Percentiles rank a stretch among this genome's conserved stretches.
Evolutionary conservation across 805 yeast genomes (phyloP).

Genomic region (Metschnikowia koreensis): DNA sequence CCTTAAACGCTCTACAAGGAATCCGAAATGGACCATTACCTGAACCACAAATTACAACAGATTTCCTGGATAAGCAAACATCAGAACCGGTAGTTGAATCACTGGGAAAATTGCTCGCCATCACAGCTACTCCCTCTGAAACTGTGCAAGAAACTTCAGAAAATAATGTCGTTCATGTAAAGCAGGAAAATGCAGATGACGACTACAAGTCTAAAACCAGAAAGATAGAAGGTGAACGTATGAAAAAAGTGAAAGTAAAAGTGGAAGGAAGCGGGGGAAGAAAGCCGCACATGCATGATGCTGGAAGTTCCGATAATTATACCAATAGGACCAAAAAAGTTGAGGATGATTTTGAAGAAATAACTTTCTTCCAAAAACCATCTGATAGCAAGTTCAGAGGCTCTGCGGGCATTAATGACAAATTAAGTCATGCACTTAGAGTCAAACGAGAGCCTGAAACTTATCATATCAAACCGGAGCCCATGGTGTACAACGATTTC

Average conservation of each 20-base stretch:
- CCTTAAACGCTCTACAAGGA: slow-evolving; percentile 2
- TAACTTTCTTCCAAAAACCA: slow-evolving; percentile 25
- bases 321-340: background rate
- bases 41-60: background rate
- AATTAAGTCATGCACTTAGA: background rate
- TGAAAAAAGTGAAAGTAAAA: background rate
- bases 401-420: background rate
- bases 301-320: background rate
- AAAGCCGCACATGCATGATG: background rate
- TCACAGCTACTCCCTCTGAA: background rate
- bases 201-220: background rate
- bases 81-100: background rate
- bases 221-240: background rate
- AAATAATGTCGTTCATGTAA: too few relatives aligned
- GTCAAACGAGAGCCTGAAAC: background rate
- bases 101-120: background rate
- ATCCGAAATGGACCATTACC: background rate
- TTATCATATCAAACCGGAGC: background rate
- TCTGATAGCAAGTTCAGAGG: slow-evolving; percentile 15
- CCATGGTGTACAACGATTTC: background rate
- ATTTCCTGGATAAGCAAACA: background rate
- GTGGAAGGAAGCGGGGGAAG: background rate
- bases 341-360: slow-evolving; percentile 23
- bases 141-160: background rate
- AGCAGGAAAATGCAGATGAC: background rate